Evolutionary conservation across 306 rosid species (phyloP), one percentile per base, ranked within the genome.

Genomic region (Vigna trinervia): DNA sequence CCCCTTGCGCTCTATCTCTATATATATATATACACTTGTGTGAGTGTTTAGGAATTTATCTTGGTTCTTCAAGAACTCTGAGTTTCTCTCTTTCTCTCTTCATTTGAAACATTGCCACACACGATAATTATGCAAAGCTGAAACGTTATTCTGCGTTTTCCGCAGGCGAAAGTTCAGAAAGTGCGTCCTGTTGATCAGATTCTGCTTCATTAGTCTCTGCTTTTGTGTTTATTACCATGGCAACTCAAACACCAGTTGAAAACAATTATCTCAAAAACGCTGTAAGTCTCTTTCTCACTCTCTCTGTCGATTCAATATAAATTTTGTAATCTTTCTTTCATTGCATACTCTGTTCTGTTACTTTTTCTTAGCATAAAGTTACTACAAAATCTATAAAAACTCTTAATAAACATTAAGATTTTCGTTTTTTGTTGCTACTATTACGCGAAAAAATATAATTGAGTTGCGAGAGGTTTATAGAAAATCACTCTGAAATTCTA

Each of bases 261-360:
- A 43, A 69, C 56, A 2, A 20, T 22, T 13, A 45, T 38, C 19
- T 10, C 53, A 43, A 54, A 57, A 45, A 3, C 73, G 53, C 30
- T 15, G 84, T 85, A 75, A 74, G 81, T 52, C 19, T 74, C 50
- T 36, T 8, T 73, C 43, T 28, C 41, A 60, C 19, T 32, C 38
- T 67, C 22, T 41, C 45, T 45, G 9, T 54, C 2, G 12, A 5
- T 28, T 30, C n/a, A 20, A 54, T 51, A 51, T 52, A 14, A 2
- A 1, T 17, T 45, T 43, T 43, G 2, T 43, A 43, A 28, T 23
- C n/a, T 48, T 54, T 54, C 22, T 12, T 53, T 5, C 5, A 2
- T 5, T 53, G 23, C 41, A 43, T 45, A 13, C 71, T 32, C 61
- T 56, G 17, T 15, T 53, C 39, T 28, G 2, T 6, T 69, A 57